These are phyloP conservation scores for Taphrina sp. DNA, from an alignment of 1,139 yeast genomes.

Conservation along the genomic window DNA sequence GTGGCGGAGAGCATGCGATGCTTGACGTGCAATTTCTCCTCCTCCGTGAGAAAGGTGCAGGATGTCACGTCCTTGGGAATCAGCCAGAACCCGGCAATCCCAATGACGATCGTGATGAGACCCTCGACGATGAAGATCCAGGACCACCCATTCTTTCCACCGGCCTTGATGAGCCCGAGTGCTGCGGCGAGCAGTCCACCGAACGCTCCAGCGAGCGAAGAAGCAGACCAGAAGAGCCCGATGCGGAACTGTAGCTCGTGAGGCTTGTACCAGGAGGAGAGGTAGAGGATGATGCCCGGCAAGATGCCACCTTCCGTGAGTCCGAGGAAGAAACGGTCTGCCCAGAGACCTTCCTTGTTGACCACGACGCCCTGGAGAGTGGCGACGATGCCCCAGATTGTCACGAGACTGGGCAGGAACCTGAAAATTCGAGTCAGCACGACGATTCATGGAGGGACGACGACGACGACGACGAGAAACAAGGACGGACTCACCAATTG, in stretches of 20 bases:
- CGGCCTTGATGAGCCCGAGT: constrained; percentile 45
- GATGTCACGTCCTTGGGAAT: constrained; percentile 75
- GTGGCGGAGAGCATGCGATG: constrained; percentile 37
- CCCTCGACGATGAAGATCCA: constrained; percentile 78
- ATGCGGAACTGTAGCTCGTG: constrained; percentile 67
- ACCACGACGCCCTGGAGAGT: constrained; percentile 64
- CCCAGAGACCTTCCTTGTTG: constrained; percentile 57
- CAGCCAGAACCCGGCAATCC: constrained; percentile 59
- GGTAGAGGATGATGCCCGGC: constrained; percentile 63
- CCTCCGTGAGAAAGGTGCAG: constrained; percentile 48
- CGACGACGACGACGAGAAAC: too few relatives aligned
- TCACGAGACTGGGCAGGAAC: constrained; percentile 8
- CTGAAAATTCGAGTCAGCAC: too few relatives aligned
- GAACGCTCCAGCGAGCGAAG: constrained; percentile 75
- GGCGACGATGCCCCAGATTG: constrained; percentile 59
- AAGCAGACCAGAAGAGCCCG: constrained; percentile 64
- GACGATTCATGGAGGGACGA: too few relatives aligned
- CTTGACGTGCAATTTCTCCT: constrained; percentile 48
- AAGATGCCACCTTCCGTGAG: constrained; percentile 65
- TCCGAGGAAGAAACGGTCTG: constrained; percentile 59
- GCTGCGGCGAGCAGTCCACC: constrained; percentile 74
- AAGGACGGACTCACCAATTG: constrained; percentile 59
- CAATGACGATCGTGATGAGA: constrained; percentile 61
- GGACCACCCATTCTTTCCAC: constrained; percentile 57
- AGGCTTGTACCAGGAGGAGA: constrained; percentile 56